Percentiles rank a stretch among this genome's conserved stretches.
Conservation (phyloP, 2,329 filamentous ascomycete genomes). For the Diaporthe helianthi region DNA sequence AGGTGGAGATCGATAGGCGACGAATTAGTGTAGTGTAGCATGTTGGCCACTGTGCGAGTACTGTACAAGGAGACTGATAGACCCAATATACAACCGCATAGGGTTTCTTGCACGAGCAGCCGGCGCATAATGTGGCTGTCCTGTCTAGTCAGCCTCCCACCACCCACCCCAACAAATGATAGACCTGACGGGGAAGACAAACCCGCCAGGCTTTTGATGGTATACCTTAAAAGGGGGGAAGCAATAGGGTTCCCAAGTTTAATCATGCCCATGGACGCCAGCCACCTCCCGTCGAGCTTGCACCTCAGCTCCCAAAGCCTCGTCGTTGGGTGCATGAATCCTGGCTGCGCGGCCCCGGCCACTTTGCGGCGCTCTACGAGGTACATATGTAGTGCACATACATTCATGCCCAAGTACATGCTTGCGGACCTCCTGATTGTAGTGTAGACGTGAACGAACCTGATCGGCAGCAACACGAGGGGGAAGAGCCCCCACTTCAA, state of each 20-base stretch:
- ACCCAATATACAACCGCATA: slow-evolving; percentile 4
- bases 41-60: not conserved
- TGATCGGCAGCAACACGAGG: not conserved
- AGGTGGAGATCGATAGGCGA: not conserved
- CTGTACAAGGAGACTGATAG: not conserved
- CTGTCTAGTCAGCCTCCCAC: not conserved
- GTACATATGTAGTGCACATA: not conserved
- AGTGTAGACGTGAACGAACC: not conserved
- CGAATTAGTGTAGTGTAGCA: not conserved
- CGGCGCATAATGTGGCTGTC: slow-evolving; percentile 2
- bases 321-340: not conserved
- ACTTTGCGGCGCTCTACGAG: not conserved
- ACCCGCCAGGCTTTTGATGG: not conserved
- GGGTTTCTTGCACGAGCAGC: not conserved
- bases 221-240: not conserved
- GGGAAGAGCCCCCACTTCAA: not conserved
- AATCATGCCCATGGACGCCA: not conserved
- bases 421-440: not conserved
- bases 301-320: not conserved
- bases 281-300: not conserved
- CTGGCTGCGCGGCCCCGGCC: slow-evolving; percentile 19
- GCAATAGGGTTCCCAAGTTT: not conserved
- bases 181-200: not conserved
- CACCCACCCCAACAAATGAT: not conserved
- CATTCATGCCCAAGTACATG: no score